Base-by-base conservation (phyloP, 495 filamentous ascomycete species). In the Penicillium fimorum region DNA sequence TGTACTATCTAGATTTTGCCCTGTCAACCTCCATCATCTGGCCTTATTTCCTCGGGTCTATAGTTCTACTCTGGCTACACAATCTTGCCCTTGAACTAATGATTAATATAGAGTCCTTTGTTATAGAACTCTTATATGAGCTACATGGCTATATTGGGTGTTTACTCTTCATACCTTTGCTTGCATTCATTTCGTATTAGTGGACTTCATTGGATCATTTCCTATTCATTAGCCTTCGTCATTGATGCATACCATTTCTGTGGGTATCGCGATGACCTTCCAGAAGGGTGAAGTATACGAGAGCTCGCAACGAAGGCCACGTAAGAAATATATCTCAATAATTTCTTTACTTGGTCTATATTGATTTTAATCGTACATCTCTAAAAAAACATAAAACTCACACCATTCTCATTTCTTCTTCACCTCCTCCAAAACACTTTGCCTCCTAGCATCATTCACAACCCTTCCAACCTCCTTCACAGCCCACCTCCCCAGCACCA, bases 401-500 rank as follows among this genome's bases (percentile, higher is more conserved):
- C 5, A n/a, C 0, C 35, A 38, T 8, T 15, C 35, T 52, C 49
- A 66, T 47, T 52, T 66, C 48, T 58, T 65, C 58, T 68, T 71
- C 54, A 61, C 63, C 41, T 55, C 53, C 18, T 54, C 55, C 25
- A 33, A 37, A 2, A 22, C 40, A 32, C 47, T 51, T 22, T 57
- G 53, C 20, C 33, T 13, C 29, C 53, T 60, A 45, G 61, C 59
- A 57, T 64, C 68, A 41, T 57, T 47, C 46, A 74, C 56, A 5
- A 65, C 60, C 37, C 62, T 64, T 13, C 63, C 66, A 55, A 76
- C 44, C 59, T 75, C 66, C 10, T 37, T 46, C 11, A 51, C 47
- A 22, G 74, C 47, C 68, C 67, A 73, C 17, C 60, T 57, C 1
- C 70, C 74, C 37, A 81, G 57, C 56, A 82, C 72, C 61, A 76